phyloP scores from a whole-genome alignment of 176 grass and related monocot species.

The Hsuehochloa calcarea region DNA sequence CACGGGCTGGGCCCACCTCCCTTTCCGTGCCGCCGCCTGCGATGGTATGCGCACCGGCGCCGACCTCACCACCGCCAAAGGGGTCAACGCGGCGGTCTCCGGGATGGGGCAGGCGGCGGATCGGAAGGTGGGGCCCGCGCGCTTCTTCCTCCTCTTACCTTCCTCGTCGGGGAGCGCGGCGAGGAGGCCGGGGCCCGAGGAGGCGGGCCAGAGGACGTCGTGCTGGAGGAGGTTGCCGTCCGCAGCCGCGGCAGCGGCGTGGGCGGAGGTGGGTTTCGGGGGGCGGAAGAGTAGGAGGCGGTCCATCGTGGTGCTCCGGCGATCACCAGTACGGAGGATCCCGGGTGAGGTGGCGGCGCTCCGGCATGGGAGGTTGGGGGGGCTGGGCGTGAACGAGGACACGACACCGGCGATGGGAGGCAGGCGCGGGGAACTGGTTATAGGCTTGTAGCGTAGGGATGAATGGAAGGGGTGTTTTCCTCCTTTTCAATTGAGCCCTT shows the following conservation, averaged over 20 bases:
- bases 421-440: background rate
- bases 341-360: slow-evolving; percentile 36
- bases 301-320: slow-evolving; percentile 25
- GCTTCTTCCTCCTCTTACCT: slow-evolving; percentile 47
- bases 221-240: slow-evolving; percentile 48
- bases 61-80: slow-evolving; percentile 27
- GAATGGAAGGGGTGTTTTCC: too few relatives aligned
- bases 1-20: slow-evolving; percentile 11
- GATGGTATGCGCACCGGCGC: slow-evolving; percentile 46
- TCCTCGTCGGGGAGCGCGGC: slow-evolving; percentile 41
- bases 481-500: too few relatives aligned
- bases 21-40: slow-evolving; percentile 24
- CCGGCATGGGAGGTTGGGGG: slow-evolving; percentile 30
- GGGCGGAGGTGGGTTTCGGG: slow-evolving; percentile 20
- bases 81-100: slow-evolving; percentile 29
- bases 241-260: background rate
- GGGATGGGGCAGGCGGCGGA: slow-evolving; percentile 40
- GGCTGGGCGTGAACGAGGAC: slow-evolving; percentile 12
- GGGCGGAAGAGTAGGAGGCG: slow-evolving; percentile 43
- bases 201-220: slow-evolving; percentile 45
- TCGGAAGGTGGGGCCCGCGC: slow-evolving; percentile 14
- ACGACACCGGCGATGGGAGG: slow-evolving; percentile 28
- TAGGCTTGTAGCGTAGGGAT: too few relatives aligned
- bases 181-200: slow-evolving; percentile 8
- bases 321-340: slow-evolving; percentile 47